Base-by-base conservation (phyloP, 345 rosid species). In the Lepidium sativum region DNA sequence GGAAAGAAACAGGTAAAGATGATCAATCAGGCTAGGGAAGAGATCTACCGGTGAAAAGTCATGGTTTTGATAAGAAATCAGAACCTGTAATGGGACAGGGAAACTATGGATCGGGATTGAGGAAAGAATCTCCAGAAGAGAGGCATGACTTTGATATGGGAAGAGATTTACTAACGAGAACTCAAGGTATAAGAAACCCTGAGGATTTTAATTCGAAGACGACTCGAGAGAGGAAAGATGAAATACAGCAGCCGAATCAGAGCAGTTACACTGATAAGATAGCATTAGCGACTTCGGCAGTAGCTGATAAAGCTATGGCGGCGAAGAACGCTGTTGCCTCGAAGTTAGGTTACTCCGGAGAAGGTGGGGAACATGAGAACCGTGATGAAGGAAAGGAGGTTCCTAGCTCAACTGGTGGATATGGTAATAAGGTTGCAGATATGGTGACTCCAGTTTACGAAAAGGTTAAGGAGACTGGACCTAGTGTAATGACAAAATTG, bases 251-350 rank as follows among this genome's bases (percentile, higher is more conserved):
- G 59, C 54, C 62, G 50, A 49, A 65, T 71, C 68, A 78, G 47
- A 63, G 84, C 66, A 67, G 83, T 50, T 81, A 80, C 73, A 45
- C 76, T 0, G 81, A 72, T 18, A 82, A 82, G 54, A 66, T 78
- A 11, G 60, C 82, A 9, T 75, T 78, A 13, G 85, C 79, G 3
- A 74, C 88, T 8, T 65, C 84, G 0, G 79, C 65, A 8, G 71
- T 83, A 11, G 76, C 81, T 1, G 88, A 72, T 18, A 86, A 73
- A 62, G 84, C 87, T 14, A 60, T 69, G 8, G 67, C 78, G 0
- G 87, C 88, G 0, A 82, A 75, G 11, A 75, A 84, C 71, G 60
- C 51, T 15, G 80, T 85, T 7, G 82, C 84, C 49, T 84, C 86
- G 8, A 84, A 81, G 63, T 83, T 88, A 0, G 88, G 91, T n/a